Conservation (phyloP, 106 monocot genomes). For the Gastrodia elata region DNA sequence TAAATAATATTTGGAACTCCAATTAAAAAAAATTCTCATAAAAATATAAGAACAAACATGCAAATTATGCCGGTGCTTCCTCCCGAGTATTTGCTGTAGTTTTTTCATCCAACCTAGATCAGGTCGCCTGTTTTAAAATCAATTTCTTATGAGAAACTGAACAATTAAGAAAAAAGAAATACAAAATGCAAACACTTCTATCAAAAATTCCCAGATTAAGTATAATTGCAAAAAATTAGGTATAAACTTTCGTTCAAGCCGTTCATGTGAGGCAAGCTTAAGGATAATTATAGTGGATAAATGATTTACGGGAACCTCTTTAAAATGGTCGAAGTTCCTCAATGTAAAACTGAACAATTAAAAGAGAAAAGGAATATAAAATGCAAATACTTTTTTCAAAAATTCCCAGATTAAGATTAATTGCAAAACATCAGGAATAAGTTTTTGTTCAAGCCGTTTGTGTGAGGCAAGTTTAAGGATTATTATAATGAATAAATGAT, state of each 20-base stretch:
- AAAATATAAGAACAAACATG: constrained; percentile 46
- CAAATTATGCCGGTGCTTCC: constrained; percentile 83
- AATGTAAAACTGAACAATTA: not conserved
- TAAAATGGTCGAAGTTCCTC: not conserved
- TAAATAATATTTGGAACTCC: too few relatives aligned
- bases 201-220: constrained; percentile 1
- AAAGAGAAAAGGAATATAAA: not conserved
- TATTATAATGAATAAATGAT: not conserved
- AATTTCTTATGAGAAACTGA: not conserved
- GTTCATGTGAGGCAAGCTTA: too few relatives aligned
- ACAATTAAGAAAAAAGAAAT: not conserved
- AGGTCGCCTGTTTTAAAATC: constrained; percentile 54
- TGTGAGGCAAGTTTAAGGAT: too few relatives aligned
- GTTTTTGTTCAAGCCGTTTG: not conserved
- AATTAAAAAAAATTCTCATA: not conserved
- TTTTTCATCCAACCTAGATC: constrained; percentile 98
- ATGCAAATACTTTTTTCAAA: not conserved
- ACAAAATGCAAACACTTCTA: not conserved
- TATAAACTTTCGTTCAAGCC: not conserved
- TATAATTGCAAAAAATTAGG: not conserved
- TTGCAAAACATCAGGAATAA: not conserved
- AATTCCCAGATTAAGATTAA: not conserved
- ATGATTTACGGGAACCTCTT: not conserved
- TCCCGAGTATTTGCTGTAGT: constrained; percentile 85
- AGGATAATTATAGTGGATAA: not conserved